These are phyloP conservation scores for Phyllosticta ampelicida DNA, from an alignment of 2,329 filamentous ascomycete genomes.

Conservation along the genomic window DNA sequence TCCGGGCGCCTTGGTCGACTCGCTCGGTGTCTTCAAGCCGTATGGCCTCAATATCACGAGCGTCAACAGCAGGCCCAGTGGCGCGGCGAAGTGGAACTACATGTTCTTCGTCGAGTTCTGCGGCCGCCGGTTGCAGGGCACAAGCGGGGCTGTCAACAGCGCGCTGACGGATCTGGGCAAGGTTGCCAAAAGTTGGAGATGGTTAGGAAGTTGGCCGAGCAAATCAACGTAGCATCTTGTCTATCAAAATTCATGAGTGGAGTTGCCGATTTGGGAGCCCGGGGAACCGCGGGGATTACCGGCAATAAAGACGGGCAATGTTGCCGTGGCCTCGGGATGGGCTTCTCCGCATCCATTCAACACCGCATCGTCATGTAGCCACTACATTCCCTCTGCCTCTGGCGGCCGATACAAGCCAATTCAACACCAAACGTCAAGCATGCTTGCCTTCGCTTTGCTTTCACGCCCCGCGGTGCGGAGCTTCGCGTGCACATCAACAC, in stretches of 20 bases:
- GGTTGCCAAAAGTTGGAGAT: constrained; percentile 53
- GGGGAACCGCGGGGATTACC: background rate
- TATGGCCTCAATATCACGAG: constrained; percentile 73
- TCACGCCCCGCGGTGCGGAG: background rate
- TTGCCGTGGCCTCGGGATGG: background rate
- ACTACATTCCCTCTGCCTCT: background rate
- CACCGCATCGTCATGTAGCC: background rate
- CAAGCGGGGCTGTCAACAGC: constrained; percentile 46
- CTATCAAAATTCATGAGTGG: background rate
- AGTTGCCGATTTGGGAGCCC: background rate
- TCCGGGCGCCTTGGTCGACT: constrained; percentile 75
- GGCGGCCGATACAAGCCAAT: background rate
- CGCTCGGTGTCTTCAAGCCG: constrained; percentile 65
- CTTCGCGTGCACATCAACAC: background rate
- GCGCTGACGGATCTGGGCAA: constrained; percentile 49
- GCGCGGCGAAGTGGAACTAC: constrained; percentile 71
- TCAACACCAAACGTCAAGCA: background rate
- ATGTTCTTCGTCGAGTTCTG: constrained; percentile 90
- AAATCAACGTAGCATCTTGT: constrained; percentile 5
- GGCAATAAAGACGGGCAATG: constrained; percentile 1
- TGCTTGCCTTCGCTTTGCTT: background rate
- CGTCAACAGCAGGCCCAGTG: constrained; percentile 77
- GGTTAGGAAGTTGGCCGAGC: constrained; percentile 56
- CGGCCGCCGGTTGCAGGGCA: constrained; percentile 46
- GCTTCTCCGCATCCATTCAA: background rate